Evolutionary conservation across 2,329 filamentous ascomycete species (phyloP), one percentile per base, ranked within the genome.

Genomic region (Aspergillus fumigatus): DNA sequence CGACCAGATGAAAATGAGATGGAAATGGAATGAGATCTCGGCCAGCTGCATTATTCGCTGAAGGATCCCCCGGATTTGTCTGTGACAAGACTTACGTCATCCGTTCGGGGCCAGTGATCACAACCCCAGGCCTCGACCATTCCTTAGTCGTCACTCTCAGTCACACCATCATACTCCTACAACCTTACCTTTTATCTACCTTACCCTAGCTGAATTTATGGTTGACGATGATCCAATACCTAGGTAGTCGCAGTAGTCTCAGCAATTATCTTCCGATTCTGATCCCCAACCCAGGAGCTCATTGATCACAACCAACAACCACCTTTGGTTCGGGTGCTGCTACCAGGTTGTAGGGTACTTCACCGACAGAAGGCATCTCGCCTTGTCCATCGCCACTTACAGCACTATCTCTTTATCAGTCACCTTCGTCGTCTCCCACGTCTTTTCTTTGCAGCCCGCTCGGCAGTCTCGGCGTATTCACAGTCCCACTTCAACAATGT

Each of bases 61-160:
- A 58, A 56, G 49, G 53, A 65, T 65, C 69, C 66, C 43, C 69
- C 68, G 67, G 69, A 66, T 69, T 38, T 65, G 63, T 59, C 58
- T 60, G 56, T 59, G 54, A 48, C 54, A 67, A 65, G 67, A 67
- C 65, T 71, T 71, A 72, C 70, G 68, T 72, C 70, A 72, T 72
- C 70, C 61, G 59, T 62, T 60, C 51, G 51, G 47, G 49, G 29
- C 50, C 43, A 47, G 21, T 47, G 43, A 47, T 26, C 19, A 26
- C 21, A 23, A 23, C 43, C n/a, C 43, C 43, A 47, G 43, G 56
- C 48, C 45, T 54, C 41, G 45, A 54, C 51, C 51, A 56, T 52
- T 51, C 58, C 48, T 45, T 41, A 55, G 54, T 60, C 54, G 56
- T 57, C 35, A 50, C 23, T 38, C 14, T 17, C 32, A 38, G 32